These are phyloP conservation scores for Thozetella sp. DNA, from an alignment of 495 filamentous ascomycete species.

Conservation along the genomic window DNA sequence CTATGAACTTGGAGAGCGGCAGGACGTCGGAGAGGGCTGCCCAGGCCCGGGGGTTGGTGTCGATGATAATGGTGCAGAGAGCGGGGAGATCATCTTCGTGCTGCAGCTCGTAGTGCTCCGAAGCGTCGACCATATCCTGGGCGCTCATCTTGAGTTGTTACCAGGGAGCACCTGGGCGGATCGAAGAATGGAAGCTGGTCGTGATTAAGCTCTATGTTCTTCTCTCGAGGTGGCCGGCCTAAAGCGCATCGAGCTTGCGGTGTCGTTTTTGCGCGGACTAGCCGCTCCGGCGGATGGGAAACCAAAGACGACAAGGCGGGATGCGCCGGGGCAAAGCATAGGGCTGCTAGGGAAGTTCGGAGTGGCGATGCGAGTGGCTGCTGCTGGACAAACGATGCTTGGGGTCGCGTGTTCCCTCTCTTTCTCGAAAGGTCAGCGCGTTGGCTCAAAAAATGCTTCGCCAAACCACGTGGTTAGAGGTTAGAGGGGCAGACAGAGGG, in stretches of 20 bases:
- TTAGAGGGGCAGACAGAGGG: neutral
- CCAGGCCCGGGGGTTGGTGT: constrained; percentile 97
- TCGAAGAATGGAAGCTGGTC: neutral
- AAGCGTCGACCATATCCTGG: constrained; percentile 85
- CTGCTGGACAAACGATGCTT: too few relatives aligned
- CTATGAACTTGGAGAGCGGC: constrained; percentile 80
- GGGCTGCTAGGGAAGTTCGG: too few relatives aligned
- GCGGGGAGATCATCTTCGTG: constrained; percentile 74
- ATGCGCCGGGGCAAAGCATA: too few relatives aligned
- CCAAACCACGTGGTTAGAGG: neutral
- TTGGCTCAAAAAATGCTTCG: neutral
- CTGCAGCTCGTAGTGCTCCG: constrained; percentile 74
- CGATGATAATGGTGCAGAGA: constrained; percentile 87
- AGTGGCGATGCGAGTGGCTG: too few relatives aligned
- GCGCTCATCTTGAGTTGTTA: constrained; percentile 28
- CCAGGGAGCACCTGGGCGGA: neutral
- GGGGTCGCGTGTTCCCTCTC: too few relatives aligned
- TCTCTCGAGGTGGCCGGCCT: neutral
- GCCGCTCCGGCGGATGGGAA: neutral
- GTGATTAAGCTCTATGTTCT: neutral
- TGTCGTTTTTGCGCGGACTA: too few relatives aligned
- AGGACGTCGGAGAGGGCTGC: constrained; percentile 73
- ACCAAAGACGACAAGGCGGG: neutral
- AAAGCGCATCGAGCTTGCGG: neutral
- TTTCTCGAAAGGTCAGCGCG: too few relatives aligned